These are phyloP conservation scores for Plasmopara viticola DNA, from an alignment of 352 stramenopile genomes.

Conservation along the genomic window DNA sequence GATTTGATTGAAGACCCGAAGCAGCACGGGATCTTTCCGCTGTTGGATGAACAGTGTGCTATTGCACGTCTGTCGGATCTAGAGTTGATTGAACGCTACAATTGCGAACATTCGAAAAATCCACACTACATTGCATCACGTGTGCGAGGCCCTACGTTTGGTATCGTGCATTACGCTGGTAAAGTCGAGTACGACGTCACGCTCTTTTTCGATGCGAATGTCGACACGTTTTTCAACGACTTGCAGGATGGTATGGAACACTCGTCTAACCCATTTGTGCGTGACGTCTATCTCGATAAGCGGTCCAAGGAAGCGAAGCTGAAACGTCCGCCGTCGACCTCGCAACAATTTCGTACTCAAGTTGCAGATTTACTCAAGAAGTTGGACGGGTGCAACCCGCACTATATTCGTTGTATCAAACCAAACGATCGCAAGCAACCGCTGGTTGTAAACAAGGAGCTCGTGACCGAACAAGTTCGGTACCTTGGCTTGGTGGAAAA, in stretches of 20 bases:
- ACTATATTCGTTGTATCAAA: conserved; percentile 91
- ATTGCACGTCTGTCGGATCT: conserved; percentile 65
- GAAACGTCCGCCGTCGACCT: conserved; percentile 77
- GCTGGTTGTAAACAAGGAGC: conserved; percentile 54
- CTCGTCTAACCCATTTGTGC: conserved; percentile 66
- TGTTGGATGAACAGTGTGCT: conserved; percentile 76
- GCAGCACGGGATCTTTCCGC: conserved; percentile 72
- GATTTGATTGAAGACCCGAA: conserved; percentile 85
- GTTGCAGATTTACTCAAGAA: conserved; percentile 76
- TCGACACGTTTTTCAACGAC: conserved; percentile 83
- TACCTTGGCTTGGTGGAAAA: conserved; percentile 83
- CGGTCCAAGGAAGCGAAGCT: conserved; percentile 74
- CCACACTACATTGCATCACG: conserved; percentile 71
- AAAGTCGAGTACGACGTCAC: conserved; percentile 85
- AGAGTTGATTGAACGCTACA: conserved; percentile 75
- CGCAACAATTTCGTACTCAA: conserved; percentile 77
- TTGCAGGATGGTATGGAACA: conserved; percentile 66
- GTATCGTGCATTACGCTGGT: conserved; percentile 79
- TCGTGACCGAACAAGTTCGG: conserved; percentile 70
- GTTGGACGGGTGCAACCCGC: conserved; percentile 81
- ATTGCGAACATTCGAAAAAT: conserved; percentile 58
- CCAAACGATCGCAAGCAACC: conserved; percentile 84
- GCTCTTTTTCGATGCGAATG: conserved; percentile 79
- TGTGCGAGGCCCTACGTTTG: conserved; percentile 66
- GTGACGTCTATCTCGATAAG: conserved; percentile 76